Conservation (phyloP, 768 basidiomycete genomes). For the Leucogyrophana mollusca region DNA sequence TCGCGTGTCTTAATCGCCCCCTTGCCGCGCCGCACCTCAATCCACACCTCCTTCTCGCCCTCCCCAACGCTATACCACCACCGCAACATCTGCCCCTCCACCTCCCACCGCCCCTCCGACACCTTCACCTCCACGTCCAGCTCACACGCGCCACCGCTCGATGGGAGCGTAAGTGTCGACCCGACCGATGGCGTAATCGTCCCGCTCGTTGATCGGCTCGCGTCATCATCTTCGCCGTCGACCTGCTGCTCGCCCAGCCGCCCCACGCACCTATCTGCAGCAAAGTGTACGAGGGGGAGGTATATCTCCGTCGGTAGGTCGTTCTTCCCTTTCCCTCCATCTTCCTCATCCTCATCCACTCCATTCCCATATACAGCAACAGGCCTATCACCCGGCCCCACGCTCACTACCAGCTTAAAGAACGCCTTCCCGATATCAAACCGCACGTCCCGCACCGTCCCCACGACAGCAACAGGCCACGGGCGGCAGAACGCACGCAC, state of each 20-base stretch:
- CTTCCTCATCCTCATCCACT: not conserved
- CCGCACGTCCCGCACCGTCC: slow-evolving; percentile 58
- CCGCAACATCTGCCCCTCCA: slow-evolving; percentile 47
- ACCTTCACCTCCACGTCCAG: slow-evolving; percentile 39
- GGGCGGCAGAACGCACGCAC: slow-evolving; percentile 84
- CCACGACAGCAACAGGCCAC: slow-evolving; percentile 75
- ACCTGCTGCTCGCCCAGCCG: slow-evolving; percentile 9
- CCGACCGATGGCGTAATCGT: not conserved
- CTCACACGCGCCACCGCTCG: too few species aligned
- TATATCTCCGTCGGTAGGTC: slow-evolving; percentile 82
- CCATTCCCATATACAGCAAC: too few species aligned
- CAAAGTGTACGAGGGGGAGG: slow-evolving; percentile 89
- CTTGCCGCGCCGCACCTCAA: slow-evolving; percentile 40
- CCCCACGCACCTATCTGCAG: slow-evolving; percentile 37
- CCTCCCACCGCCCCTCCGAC: slow-evolving; percentile 46
- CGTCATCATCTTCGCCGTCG: slow-evolving; percentile 3
- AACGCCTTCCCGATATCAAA: slow-evolving; percentile 74
- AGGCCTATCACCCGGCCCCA: slow-evolving; percentile 55
- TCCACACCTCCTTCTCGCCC: slow-evolving; percentile 29
- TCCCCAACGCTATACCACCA: slow-evolving; percentile 46
- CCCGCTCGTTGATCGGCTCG: slow-evolving; percentile 7
- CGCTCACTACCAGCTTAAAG: slow-evolving; percentile 69
- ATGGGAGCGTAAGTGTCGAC: not conserved
- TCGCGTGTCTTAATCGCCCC: slow-evolving; percentile 33
- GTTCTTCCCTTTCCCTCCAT: not conserved